Evolutionary conservation across 345 rosid genomes (phyloP), one percentile per base, ranked within the genome.

Genomic region (Lepidium aucheri): DNA sequence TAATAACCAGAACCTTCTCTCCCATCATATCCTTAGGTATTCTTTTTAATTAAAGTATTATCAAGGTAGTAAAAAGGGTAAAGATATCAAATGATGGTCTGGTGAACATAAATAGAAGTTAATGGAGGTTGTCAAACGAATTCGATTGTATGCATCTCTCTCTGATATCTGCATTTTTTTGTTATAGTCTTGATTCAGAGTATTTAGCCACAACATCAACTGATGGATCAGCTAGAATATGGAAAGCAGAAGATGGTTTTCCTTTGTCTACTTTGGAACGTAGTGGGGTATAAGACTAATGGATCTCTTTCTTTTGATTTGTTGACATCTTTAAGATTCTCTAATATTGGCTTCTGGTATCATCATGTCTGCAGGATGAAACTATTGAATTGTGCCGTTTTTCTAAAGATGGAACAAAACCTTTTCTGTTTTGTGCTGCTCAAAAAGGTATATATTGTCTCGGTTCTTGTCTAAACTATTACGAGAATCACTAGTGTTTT

Each of bases 361-460:
- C 7, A 11, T 59, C 70, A 46, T 67, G 26, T 30, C 2, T 70
- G 73, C 78, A 93, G 96, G 91, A 93, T 75, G 98, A 93, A 77
- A 88, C 65, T 16, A 77, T 93, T 60, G 97, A 90, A 70, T 74
- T 90, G 40, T 90, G 96, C 61, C 84, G 92, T 12, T 88, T 90
- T 70, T 90, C 97, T 32, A 88, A 81, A 83, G 99, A 93, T 73
- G 97, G 97, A 34, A 90, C 89, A 49, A 93, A 90, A 67, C 98
- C 97, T 40, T 88, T 93, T 78, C 65, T 90, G 53, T 93, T 93
- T 70, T 88, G 92, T 77, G 79, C 89, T 41, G 85, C 90, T 60
- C 90, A 85, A 32, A 86, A 67, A 78, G 96, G 97, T 90, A 67
- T 7, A 30, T 16, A 18, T 53, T 60, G 6, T 62, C 28, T 32